Evolutionary conservation across 2,329 filamentous ascomycete species (phyloP), one percentile per base, ranked within the genome.

Genomic region (Camptophora hylomeconis): DNA sequence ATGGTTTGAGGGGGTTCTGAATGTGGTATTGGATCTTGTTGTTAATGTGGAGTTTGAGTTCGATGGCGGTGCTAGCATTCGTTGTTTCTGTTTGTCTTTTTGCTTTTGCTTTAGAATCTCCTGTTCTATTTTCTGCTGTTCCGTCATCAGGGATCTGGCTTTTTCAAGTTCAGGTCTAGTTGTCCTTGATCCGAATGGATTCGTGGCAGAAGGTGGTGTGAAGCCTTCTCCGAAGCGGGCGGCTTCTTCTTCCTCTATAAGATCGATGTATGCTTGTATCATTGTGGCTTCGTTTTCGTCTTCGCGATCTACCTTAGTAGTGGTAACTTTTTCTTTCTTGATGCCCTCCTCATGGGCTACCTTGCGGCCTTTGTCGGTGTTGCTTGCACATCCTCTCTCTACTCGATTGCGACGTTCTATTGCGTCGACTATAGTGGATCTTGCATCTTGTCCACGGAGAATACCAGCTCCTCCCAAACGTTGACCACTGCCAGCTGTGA

Each of bases 261-360:
- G 61, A 45, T 94, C 86, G 60, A 81, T 84, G 17, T 92, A 61
- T 0, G 84, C 84, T 46, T 86, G 74, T 30, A 83, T 74, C 36
- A 93, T 92, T 4, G 86, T 86, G 14, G 71, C 66, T 32, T 93
- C 82, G 44, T 93, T 92, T 3, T 83, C 86, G 42, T 84, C 77
- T 31, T 93, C 83, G 50, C 92, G 80, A 41, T 92, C 82, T 0
- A 82, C 83, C 45, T 80, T 71, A 0, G 84, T 94, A 36, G 68
- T 70, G 58, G 92, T 87, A 0, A 83, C 81, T 40, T 78, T 78
- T 32, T 63, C 63, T 5, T 72, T 72, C 20, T 76, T 78, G 13
- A 14, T 26, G 4, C 27, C 34, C 34, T 80, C 69, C 20, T 80
- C 68, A 25, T 74, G 67, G 3, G 66, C 65, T 12, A 86, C 71